phyloP scores from a whole-genome alignment of 257 asterid genomes.

The Solanum etuberosum region DNA sequence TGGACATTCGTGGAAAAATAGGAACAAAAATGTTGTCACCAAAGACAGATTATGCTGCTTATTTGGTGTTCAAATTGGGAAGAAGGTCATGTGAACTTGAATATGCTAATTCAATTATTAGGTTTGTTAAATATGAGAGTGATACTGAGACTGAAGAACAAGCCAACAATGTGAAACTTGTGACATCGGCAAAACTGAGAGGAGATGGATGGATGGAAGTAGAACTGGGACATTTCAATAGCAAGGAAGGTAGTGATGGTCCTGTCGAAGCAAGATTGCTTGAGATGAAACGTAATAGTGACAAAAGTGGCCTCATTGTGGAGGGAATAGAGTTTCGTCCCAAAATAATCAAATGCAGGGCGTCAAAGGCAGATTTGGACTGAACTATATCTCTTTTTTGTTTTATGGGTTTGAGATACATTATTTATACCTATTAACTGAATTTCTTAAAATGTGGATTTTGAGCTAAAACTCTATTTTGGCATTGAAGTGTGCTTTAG shows the following conservation, averaged over 20 bases:
- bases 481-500: conserved; percentile 12
- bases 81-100: conserved; percentile 25
- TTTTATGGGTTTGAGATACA: background rate
- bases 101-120: conserved; percentile 24
- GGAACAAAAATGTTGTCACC: conserved; percentile 22
- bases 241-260: background rate
- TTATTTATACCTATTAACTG: background rate
- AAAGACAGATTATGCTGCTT: conserved; percentile 40
- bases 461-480: background rate
- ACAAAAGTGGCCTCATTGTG: background rate
- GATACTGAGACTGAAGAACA: background rate
- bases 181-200: background rate
- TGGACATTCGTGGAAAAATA: conserved; percentile 43
- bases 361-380: accelerated
- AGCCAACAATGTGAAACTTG: background rate
- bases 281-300: background rate
- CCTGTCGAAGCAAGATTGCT: background rate
- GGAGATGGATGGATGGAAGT: conserved; percentile 56
- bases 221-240: conserved; percentile 18
- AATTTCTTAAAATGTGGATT: background rate
- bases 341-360: background rate
- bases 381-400: background rate
- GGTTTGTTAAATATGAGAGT: conserved; percentile 6
- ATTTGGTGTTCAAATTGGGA: conserved; percentile 29
- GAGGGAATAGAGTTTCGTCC: background rate